Evolutionary conservation across 352 stramenopile genomes (phyloP).

Genomic region (Phytophthora foliorum): DNA sequence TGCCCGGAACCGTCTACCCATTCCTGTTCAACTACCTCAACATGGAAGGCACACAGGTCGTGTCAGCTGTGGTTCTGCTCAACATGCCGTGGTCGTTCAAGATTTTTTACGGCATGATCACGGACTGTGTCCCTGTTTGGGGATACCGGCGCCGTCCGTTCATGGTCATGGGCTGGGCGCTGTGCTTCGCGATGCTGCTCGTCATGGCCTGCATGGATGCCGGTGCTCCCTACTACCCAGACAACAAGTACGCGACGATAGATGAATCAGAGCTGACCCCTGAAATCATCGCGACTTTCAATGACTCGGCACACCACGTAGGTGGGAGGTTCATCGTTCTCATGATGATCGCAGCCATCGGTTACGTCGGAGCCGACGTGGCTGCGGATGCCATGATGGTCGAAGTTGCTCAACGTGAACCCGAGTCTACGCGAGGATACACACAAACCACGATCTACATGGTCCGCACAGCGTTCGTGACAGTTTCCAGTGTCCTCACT

Average conservation of each 20-base stretch:
- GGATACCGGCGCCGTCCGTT: constrained; percentile 65
- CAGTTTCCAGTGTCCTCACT: constrained; percentile 44
- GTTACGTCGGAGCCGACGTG: constrained; percentile 56
- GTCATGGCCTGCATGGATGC: constrained; percentile 49
- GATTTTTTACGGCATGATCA: constrained; percentile 60
- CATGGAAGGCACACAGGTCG: constrained; percentile 53
- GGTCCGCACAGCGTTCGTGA: constrained; percentile 53
- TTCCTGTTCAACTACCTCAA: constrained; percentile 63
- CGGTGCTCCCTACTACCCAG: constrained; percentile 57
- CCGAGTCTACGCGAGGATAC: constrained; percentile 37
- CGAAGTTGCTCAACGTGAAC: constrained; percentile 48
- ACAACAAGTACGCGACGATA: constrained; percentile 36
- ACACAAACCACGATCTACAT: constrained; percentile 50
- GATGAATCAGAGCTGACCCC: constrained; percentile 18
- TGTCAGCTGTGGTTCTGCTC: constrained; percentile 51
- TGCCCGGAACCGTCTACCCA: constrained; percentile 58
- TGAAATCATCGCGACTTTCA: constrained; percentile 43
- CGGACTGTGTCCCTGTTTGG: constrained; percentile 58
- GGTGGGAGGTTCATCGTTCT: constrained; percentile 58
- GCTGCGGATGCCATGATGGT: constrained; percentile 58
- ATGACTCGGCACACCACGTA: constrained; percentile 35
- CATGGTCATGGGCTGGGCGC: constrained; percentile 63
- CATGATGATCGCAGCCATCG: constrained; percentile 59
- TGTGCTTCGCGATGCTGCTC: constrained; percentile 56
- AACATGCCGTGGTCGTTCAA: constrained; percentile 70